Evolutionary conservation across 202 grass and related monocot species (phyloP), one percentile per base, ranked within the genome.

Genomic region (Cymbopogon flexuosus): DNA sequence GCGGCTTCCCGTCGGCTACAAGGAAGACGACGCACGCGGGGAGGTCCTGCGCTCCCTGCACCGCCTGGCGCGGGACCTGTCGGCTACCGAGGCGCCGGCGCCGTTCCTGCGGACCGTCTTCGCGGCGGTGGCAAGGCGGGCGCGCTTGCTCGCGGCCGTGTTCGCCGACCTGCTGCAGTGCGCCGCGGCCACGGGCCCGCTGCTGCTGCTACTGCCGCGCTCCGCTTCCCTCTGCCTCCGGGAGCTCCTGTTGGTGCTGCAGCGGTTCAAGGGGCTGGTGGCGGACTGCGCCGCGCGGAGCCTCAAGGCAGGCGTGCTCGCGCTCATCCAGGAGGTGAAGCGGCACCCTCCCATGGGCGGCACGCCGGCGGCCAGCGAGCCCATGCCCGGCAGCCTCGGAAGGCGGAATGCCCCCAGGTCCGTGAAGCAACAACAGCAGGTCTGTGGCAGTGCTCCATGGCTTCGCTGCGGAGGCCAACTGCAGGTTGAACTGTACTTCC

Each of bases 201-300:
- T 60, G 8, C 24, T 83, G 19, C 88, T 86, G 73, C 81, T 91
- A 14, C 47, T 93, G 45, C 88, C 89, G 0, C 74, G 92, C 12
- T 89, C 88, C 1, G 87, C 92, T 14, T 89, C 92, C 24, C 88
- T 93, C 5, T 99, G 92, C 84, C 93, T 93, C 33, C 64, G 90
- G 10, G 96, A 99, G 92, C 83, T 93, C 21, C 80, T 91, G 0
- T 70, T 99, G 0, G 90, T 94, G 19, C 85, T 99, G 36, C 96
- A 99, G 84, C 88, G 92, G 14, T 95, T 99, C 81, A 93, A 93
- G 96, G 68, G 83, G 1, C 70, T 93, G 5, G 77, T 99, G 3
- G 90, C 83, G 0, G 92, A 99, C 60, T 87, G 86, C 88, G 68
- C 83, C 27, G 78, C 30, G 30, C 30, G 30, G 2, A 31, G 30